Evolutionary conservation across 2,329 filamentous ascomycete species (phyloP), one percentile per base, ranked within the genome.

Genomic region (Monilinia fructigena): DNA sequence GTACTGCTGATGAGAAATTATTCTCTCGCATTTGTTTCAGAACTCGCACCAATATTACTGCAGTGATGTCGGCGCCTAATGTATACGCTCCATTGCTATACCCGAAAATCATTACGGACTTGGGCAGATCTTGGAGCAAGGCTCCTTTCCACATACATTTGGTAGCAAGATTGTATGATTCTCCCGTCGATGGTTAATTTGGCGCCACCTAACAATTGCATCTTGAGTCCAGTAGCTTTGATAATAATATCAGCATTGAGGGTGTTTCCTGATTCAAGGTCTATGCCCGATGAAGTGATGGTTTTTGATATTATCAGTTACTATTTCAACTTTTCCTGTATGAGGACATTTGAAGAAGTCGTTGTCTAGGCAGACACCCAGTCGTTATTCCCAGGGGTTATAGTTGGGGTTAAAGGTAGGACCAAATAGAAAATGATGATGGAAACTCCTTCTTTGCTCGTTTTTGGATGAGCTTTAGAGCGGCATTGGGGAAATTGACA

Each of bases 11-110:
- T 2, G 59, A 31, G 28, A 70, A 20, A 2, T 67, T 53, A 6
- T 69, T 67, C 6, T 58, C 58, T 10, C 72, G 68, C 72, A 76
- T 73, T 14, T 73, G 63, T 55, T 75, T 76, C 23, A 76, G 31
- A 3, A 76, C 48, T n/a, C 73, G 68, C 38, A 72, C 74, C 2
- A 75, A 61, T 4, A 72, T 58, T 18, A 56, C 40, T 1, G 74
- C 72, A 14, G 74, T 73, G 2, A 68, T 62, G 62, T 89, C 87
- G 0, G 85, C 83, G 3, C 88, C 88, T 0, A 89, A 82, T 0
- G 89, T 91, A 88, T 88, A 92, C 0, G 83, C 84, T 0, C 84
- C 82, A 56, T 88, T 85, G 26, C 85, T 83, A 74, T 91, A 91
- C 11, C 89, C 89, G 54, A 88, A 80, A 47, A 89, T 79, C 63